A percentile compares a stretch with the other conserved stretches of the same genome.
Evolutionary conservation across 179 eudicot genomes (phyloP).

Genomic region (Pouteria campechiana): DNA sequence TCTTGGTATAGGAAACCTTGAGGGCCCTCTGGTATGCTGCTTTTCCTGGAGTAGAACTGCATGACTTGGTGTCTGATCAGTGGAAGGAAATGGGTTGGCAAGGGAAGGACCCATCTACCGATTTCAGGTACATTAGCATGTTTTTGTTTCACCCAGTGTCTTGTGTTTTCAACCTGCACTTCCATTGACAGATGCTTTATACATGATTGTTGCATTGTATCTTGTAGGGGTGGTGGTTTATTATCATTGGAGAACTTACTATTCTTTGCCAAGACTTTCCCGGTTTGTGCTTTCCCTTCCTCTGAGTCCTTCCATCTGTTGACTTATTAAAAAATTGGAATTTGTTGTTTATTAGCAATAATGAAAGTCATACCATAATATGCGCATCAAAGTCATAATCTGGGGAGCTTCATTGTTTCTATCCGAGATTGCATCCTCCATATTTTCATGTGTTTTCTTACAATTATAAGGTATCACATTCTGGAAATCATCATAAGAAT

Average conservation of each 20-base stretch:
- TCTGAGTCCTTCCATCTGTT: background rate
- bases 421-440: too few species aligned
- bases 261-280: constrained; percentile 57
- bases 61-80: constrained; percentile 72
- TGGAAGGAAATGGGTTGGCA: constrained; percentile 99
- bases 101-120: constrained; percentile 98
- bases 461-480: too few species aligned
- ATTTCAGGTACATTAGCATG: constrained; percentile 47
- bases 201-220: constrained; percentile 6
- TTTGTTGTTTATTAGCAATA: too few species aligned
- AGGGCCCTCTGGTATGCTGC: constrained; percentile 80
- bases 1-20: constrained; percentile 50
- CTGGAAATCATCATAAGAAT: too few species aligned
- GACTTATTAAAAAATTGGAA: background rate
- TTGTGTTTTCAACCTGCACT: background rate
- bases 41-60: constrained; percentile 63
- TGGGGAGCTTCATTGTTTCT: too few species aligned
- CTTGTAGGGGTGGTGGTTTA: constrained; percentile 76
- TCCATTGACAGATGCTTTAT: background rate
- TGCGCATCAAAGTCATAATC: too few species aligned
- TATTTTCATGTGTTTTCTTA: too few species aligned
- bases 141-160: background rate
- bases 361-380: too few species aligned
- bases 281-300: constrained; percentile 25
- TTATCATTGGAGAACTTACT: constrained; percentile 72